Percentiles rank a stretch among this genome's conserved stretches.
These are phyloP conservation scores for Phlebiopsis flavidoalba DNA, from an alignment of 768 basidiomycete genomes.

Conservation along the genomic window DNA sequence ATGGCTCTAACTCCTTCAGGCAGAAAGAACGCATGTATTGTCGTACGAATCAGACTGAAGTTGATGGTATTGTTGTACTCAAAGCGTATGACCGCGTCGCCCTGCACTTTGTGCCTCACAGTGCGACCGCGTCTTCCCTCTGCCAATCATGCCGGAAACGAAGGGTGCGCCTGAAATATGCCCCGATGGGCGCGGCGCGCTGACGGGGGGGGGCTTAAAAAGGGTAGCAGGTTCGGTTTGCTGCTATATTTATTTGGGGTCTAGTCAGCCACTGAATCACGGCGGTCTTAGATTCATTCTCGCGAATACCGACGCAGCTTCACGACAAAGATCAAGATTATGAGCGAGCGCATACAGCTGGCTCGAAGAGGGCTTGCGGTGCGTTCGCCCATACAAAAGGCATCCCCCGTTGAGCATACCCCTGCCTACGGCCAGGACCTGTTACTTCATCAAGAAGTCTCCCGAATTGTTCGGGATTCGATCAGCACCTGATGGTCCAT, in stretches of 20 bases:
- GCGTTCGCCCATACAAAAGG: slow-evolving; percentile 43
- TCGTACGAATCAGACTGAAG: slow-evolving; percentile 44
- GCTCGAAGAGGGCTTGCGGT: slow-evolving; percentile 60
- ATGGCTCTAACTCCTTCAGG: neutral
- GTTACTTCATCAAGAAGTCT: slow-evolving; percentile 56
- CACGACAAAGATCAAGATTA: slow-evolving; percentile 63
- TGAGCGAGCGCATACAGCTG: slow-evolving; percentile 57
- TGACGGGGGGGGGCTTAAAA: slow-evolving; percentile 72
- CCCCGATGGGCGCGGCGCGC: slow-evolving; percentile 43
- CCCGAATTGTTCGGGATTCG: slow-evolving; percentile 47
- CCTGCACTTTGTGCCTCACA: slow-evolving; percentile 45
- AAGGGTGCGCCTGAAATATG: slow-evolving; percentile 27
- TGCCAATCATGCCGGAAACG: slow-evolving; percentile 38
- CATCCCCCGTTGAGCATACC: slow-evolving; percentile 47
- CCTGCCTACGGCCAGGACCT: slow-evolving; percentile 51
- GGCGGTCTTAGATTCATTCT: slow-evolving; percentile 50
- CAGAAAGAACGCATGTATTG: slow-evolving; percentile 7
- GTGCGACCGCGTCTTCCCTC: slow-evolving; percentile 62
- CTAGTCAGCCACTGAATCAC: slow-evolving; percentile 3
- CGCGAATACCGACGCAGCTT: slow-evolving; percentile 65
- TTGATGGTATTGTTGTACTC: slow-evolving; percentile 43
- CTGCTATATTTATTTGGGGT: slow-evolving; percentile 20
- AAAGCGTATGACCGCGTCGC: slow-evolving; percentile 41
- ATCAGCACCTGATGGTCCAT: slow-evolving; percentile 12
- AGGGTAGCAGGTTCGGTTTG: slow-evolving; percentile 58